These are phyloP conservation scores for barley (Hordeum vulgare) DNA, from an alignment of 176 grass and related monocot species.

Conservation along the genomic window MorexV3_pseudomolecules_assembly NC_058518.1:509378429-509378928, in stretches of 20 bases:
- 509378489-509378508: too few relatives aligned
- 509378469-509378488: not conserved
- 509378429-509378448: not conserved
- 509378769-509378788: slow-evolving; percentile 24
- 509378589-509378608: slow-evolving; percentile 29
- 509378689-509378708: not conserved
- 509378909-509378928: slow-evolving; percentile 6
- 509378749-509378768: slow-evolving; percentile 24
- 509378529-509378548: slow-evolving; percentile 30
- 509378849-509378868: slow-evolving; percentile 27
- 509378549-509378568: not conserved
- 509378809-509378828: not conserved
- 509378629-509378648: slow-evolving; percentile 9
- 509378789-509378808: not conserved
- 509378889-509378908: not conserved
- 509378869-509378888: slow-evolving; percentile 32
- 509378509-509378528: not conserved
- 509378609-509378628: not conserved
- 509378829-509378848: not conserved
- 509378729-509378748: not conserved
- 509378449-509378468: slow-evolving; percentile 20
- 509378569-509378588: slow-evolving; percentile 10
- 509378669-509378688: slow-evolving; percentile 14
- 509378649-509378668: slow-evolving; percentile 19
- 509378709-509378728: not conserved